Evolutionary conservation across 495 filamentous ascomycete species (phyloP).

Genomic region (Lineolata rhizophorae): DNA sequence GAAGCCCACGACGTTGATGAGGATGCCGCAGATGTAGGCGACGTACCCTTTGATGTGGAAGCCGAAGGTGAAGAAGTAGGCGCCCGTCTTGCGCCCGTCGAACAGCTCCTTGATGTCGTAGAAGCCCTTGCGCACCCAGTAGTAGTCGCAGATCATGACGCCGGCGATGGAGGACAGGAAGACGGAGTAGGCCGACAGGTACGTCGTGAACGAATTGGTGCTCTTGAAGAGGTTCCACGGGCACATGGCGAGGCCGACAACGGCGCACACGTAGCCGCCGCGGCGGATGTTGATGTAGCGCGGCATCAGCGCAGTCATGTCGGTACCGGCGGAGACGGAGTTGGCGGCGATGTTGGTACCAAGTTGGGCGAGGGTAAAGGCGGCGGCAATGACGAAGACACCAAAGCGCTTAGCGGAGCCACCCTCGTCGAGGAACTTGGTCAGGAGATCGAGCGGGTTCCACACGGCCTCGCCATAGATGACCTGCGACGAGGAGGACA

Average conservation of each 20-base stretch:
- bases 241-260: slow-evolving; percentile 68
- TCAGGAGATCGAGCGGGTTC: slow-evolving; percentile 65
- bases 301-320: slow-evolving; percentile 77
- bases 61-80: slow-evolving; percentile 55
- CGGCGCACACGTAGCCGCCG: slow-evolving; percentile 74
- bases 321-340: slow-evolving; percentile 67
- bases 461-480: slow-evolving; percentile 64
- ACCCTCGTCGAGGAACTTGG: slow-evolving; percentile 50
- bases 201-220: slow-evolving; percentile 84
- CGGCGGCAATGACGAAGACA: slow-evolving; percentile 66
- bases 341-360: slow-evolving; percentile 92
- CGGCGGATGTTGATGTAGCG: slow-evolving; percentile 75
- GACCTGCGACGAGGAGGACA: slow-evolving; percentile 62
- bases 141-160: slow-evolving; percentile 81
- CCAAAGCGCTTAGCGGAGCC: slow-evolving; percentile 61
- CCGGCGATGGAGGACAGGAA: slow-evolving; percentile 86
- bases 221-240: slow-evolving; percentile 64
- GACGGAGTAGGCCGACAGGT: slow-evolving; percentile 85
- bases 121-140: slow-evolving; percentile 67
- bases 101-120: slow-evolving; percentile 62
- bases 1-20: slow-evolving; percentile 88
- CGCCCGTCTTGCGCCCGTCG: slow-evolving; percentile 37
- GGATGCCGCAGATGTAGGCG: slow-evolving; percentile 66
- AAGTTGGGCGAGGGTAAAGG: slow-evolving; percentile 71
- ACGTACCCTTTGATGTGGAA: slow-evolving; percentile 67